Evolutionary conservation across 2,329 filamentous ascomycete species (phyloP), one percentile per base, ranked within the genome.

Genomic region (Trichoderma koningiopsis): DNA sequence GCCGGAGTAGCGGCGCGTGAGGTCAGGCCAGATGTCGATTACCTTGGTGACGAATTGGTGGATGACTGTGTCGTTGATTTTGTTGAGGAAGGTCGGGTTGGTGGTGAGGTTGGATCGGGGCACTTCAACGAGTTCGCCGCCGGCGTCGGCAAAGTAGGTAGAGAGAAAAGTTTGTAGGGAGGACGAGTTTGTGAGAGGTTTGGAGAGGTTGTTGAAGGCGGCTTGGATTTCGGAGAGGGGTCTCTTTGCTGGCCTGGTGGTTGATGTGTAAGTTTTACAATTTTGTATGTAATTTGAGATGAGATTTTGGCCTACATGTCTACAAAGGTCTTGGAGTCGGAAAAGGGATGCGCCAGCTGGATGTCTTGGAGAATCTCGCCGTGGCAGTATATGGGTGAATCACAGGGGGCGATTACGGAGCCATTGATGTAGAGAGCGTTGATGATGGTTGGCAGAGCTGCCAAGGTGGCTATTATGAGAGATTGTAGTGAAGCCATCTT

Each of bases 311-410:
- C 63, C 33, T 59, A 88, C 87, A 91, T 88, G 76, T 92, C 89
- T 55, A 91, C 89, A 75, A 91, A 91, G 0, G 88, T 91, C 82
- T 91, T 92, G 70, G 88, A 91, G 79, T 91, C 89, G 16, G 82
- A 79, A 72, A 91, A 91, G 0, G 89, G 89, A 29, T 81, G 81
- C 2, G 89, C 89, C 11, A 91, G 81, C 79, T 91, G 84, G 59
- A 92, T 85, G 71, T 87, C 83, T 70, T 84, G 82, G 3, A 92
- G 82, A 14, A 91, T 83, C 0, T 90, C 86, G 59, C 89, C 89
- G 72, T 88, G 84, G 75, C 89, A 92, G 78, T 91, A 92, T 24
- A 91, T 82, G 19, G 87, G 85, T 10, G 89, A 91, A 75, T 91
- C 87, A 78, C 89, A 92, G 0, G 89, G 89, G 3, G 89, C 87